Conservation (phyloP, 768 basidiomycete genomes). For the Polyporus arcularius region DNA sequence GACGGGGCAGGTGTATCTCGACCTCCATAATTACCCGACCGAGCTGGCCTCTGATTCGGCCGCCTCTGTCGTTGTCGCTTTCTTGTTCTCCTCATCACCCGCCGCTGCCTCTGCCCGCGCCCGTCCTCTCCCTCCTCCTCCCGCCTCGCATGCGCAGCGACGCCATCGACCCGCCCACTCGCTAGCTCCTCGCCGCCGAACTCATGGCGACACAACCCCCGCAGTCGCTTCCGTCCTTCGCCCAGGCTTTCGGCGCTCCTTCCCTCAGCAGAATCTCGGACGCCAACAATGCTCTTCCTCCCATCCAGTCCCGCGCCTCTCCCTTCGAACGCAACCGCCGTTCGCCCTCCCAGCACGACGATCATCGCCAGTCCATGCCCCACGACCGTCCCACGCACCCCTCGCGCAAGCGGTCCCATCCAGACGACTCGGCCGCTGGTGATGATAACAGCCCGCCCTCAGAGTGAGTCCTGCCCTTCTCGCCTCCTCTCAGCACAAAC, state of each 20-base stretch:
- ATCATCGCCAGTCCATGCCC: constrained; percentile 21
- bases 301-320: constrained; percentile 53
- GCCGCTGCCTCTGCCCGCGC: neutral
- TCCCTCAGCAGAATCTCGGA: constrained; percentile 52
- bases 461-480: constrained; percentile 42
- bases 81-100: constrained; percentile 3
- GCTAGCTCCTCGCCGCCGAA: constrained; percentile 26
- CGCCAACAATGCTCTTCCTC: constrained; percentile 60
- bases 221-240: constrained; percentile 78
- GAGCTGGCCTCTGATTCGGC: neutral
- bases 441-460: constrained; percentile 43
- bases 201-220: constrained; percentile 50
- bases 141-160: constrained; percentile 12
- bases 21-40: neutral
- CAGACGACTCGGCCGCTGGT: constrained; percentile 21
- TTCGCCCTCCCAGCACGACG: constrained; percentile 22
- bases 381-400: constrained; percentile 18
- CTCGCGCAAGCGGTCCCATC: constrained; percentile 30
- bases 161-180: constrained; percentile 1
- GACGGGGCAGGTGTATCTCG: too few species aligned
- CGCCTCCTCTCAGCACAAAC: constrained; percentile 3
- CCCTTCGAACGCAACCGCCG: constrained; percentile 25
- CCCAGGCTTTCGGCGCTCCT: constrained; percentile 67
- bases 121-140: constrained; percentile 6
- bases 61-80: neutral